Conservation (phyloP, 1,139 yeast species). For the Saccharomyces hybrid region DNA sequence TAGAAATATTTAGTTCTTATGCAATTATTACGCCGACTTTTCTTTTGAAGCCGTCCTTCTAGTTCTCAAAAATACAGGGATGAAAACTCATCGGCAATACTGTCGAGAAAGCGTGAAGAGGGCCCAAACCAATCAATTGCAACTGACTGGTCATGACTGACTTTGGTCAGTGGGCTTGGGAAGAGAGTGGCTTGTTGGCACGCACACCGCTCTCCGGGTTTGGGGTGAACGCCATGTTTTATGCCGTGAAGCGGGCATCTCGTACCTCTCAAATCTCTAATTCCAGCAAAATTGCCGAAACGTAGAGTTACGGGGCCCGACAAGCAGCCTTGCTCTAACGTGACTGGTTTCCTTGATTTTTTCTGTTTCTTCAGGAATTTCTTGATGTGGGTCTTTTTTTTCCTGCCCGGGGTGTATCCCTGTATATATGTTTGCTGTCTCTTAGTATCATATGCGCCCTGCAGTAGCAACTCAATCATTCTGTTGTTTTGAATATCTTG, state of each 20-base stretch:
- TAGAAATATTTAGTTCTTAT: no score
- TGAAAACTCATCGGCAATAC: background rate
- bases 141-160: background rate
- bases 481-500: background rate
- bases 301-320: conserved; percentile 11
- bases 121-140: background rate
- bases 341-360: conserved; percentile 2
- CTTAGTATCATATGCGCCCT: background rate
- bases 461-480: background rate
- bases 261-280: conserved; percentile 15
- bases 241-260: conserved; percentile 19
- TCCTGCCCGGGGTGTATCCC: background rate
- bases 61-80: background rate
- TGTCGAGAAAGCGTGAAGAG: background rate
- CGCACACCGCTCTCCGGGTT: conserved; percentile 12
- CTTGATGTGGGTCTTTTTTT: conserved; percentile 3
- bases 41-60: background rate
- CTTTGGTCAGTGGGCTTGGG: conserved; percentile 18
- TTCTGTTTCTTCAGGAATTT: background rate
- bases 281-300: conserved; percentile 18
- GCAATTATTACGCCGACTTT: no score
- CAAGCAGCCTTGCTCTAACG: background rate
- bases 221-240: conserved; percentile 12
- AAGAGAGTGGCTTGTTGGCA: conserved; percentile 14
- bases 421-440: conserved; percentile 2